A percentile compares a stretch with the other conserved stretches of the same genome.
Evolutionary conservation across 306 rosid species (phyloP).

Genomic region (Vigna nakashimae): DNA sequence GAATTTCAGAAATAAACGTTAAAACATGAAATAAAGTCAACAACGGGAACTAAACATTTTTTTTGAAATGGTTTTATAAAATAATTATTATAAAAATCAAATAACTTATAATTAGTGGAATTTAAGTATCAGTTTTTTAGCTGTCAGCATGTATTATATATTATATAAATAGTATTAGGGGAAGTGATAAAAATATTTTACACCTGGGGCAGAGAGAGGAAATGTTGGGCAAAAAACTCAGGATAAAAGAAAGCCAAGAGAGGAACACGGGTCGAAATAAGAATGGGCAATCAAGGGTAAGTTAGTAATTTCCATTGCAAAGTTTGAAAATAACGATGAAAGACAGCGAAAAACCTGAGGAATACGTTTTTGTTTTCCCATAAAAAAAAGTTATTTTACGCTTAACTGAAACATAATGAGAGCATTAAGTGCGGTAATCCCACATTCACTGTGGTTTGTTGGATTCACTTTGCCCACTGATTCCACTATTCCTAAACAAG

Average conservation of each 20-base stretch:
- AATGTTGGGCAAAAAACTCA: not conserved
- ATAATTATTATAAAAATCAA: no score
- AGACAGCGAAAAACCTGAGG: conserved; percentile 51
- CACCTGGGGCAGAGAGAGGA: not conserved
- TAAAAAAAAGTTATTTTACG: conserved; percentile 12
- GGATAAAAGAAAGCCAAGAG: not conserved
- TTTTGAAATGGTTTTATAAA: no score
- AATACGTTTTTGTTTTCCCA: conserved; percentile 30
- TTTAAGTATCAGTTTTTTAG: no score
- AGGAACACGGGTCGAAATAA: conserved; percentile 1
- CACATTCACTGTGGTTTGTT: not conserved
- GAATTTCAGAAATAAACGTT: no score
- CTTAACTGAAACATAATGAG: conserved; percentile 27
- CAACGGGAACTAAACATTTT: no score
- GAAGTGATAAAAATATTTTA: not conserved
- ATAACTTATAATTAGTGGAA: no score
- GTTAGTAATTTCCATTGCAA: conserved; percentile 29
- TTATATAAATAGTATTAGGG: not conserved
- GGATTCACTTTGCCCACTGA: conserved; percentile 16
- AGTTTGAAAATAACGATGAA: conserved; percentile 46
- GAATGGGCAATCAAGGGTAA: conserved; percentile 37
- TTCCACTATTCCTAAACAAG: conserved; percentile 22
- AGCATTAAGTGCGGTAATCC: conserved; percentile 6
- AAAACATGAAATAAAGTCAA: no score
- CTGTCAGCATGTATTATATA: no score